These are phyloP conservation scores for Daldinia caldariorum DNA, from an alignment of 495 filamentous ascomycete genomes.

Conservation along the genomic window DNA sequence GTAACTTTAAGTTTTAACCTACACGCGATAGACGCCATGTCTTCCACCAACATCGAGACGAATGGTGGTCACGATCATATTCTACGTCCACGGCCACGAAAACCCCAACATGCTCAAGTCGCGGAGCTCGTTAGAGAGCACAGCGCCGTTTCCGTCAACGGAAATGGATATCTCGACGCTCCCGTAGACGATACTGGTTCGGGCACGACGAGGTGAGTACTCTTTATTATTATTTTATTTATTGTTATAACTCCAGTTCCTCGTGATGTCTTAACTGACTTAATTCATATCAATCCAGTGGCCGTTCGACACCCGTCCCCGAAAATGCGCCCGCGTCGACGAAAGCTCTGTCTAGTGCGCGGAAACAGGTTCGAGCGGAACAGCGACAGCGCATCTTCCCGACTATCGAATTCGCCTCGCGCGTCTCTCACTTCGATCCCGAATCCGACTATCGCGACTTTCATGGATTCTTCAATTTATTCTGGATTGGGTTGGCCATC, in stretches of 20 bases:
- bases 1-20: conserved; percentile 5
- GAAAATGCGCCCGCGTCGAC: conserved; percentile 91
- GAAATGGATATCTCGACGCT: conserved; percentile 46
- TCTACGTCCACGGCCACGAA: conserved; percentile 55
- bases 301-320: conserved; percentile 87
- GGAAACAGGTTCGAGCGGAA: conserved; percentile 85
- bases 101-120: conserved; percentile 55
- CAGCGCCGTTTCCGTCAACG: conserved; percentile 45
- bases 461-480: conserved; percentile 94
- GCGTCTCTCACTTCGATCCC: conserved; percentile 96
- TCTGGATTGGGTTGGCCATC: conserved; percentile 95
- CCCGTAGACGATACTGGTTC: conserved; percentile 47
- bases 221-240: not conserved
- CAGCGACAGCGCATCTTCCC: conserved; percentile 88
- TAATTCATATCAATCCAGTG: conserved; percentile 60
- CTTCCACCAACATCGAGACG: conserved; percentile 42
- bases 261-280: not conserved
- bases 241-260: not conserved
- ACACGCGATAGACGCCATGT: conserved; percentile 26
- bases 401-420: conserved; percentile 91
- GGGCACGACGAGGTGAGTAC: conserved; percentile 53
- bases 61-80: conserved; percentile 49
- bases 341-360: conserved; percentile 82
- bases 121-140: conserved; percentile 48
- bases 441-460: conserved; percentile 92